Percentiles rank a stretch among this genome's conserved stretches.
phyloP scores from a whole-genome alignment of 1,284 basidiomycete species.

The Ceratobasidium sp. region DNA sequence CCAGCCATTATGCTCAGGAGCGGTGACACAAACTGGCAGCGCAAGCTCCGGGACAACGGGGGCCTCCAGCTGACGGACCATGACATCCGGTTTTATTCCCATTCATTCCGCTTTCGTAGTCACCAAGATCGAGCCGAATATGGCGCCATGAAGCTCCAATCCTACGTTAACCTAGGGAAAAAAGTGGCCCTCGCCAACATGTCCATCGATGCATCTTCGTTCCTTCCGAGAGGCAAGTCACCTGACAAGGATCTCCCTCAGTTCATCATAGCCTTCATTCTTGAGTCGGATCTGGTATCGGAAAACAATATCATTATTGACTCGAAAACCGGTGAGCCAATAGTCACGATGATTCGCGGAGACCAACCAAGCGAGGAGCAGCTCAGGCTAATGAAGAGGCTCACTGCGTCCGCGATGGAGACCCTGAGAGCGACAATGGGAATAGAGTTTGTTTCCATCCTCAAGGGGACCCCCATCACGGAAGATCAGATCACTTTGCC shows the following conservation, averaged over 20 bases:
- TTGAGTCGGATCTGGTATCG: slow-evolving; percentile 1
- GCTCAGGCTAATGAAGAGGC: background rate
- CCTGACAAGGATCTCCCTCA: slow-evolving; percentile 43
- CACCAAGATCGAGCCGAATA: slow-evolving; percentile 31
- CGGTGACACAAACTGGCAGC: slow-evolving; percentile 26
- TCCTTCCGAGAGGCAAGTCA: slow-evolving; percentile 48
- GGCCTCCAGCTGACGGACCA: slow-evolving; percentile 50
- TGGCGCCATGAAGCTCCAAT: slow-evolving; percentile 51
- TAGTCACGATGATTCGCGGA: slow-evolving; percentile 9
- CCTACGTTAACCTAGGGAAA: slow-evolving; percentile 37
- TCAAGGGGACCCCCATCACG: slow-evolving; percentile 12
- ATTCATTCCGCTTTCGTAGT: slow-evolving; percentile 48
- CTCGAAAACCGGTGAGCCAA: slow-evolving; percentile 19
- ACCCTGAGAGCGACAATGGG: slow-evolving; percentile 15
- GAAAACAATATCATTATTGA: slow-evolving; percentile 14
- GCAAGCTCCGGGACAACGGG: background rate
- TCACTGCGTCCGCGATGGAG: slow-evolving; percentile 31
- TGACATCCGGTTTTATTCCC: slow-evolving; percentile 48
- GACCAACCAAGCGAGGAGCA: background rate
- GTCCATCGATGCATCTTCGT: slow-evolving; percentile 50
- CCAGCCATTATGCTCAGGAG: slow-evolving; percentile 50
- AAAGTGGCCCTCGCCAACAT: slow-evolving; percentile 48
- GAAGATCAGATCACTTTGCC: background rate
- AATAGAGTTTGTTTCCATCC: slow-evolving; percentile 27
- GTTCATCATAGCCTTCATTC: slow-evolving; percentile 50